Evolutionary conservation across 2,329 filamentous ascomycete genomes (phyloP).

Genomic region (Endocalyx cinctus): DNA sequence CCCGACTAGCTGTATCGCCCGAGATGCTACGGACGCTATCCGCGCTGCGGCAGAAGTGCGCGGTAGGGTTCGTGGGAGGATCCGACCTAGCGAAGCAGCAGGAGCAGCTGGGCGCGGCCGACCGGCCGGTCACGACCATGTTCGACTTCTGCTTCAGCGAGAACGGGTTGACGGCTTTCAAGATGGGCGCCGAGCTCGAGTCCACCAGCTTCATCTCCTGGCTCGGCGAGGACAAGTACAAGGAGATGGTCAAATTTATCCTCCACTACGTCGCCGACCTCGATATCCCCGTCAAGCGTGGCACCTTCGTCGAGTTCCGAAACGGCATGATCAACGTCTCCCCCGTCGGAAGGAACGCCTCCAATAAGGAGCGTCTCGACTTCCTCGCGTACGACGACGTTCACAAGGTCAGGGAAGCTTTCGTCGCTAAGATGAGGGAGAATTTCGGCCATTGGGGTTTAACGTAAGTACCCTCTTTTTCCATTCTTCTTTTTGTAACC

Average conservation of each 20-base stretch:
- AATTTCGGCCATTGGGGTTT: slow-evolving; percentile 79
- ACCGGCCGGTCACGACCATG: slow-evolving; percentile 68
- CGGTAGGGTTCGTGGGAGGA: slow-evolving; percentile 89
- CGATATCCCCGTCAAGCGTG: slow-evolving; percentile 77
- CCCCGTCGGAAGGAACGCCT: slow-evolving; percentile 83
- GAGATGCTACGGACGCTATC: slow-evolving; percentile 82
- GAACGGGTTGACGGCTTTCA: slow-evolving; percentile 91
- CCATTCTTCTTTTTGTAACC: slow-evolving; percentile 4
- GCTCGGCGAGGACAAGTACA: slow-evolving; percentile 81
- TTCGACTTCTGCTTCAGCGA: slow-evolving; percentile 99
- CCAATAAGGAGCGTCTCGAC: slow-evolving; percentile 70
- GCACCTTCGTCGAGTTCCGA: slow-evolving; percentile 83
- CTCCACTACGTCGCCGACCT: slow-evolving; percentile 82
- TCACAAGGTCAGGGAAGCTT: slow-evolving; percentile 69
- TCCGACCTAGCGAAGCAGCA: slow-evolving; percentile 92
- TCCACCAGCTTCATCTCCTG: slow-evolving; percentile 85
- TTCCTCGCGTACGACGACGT: slow-evolving; percentile 78
- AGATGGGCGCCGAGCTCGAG: slow-evolving; percentile 69
- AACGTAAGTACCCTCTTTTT: slow-evolving; percentile 56
- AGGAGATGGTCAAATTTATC: slow-evolving; percentile 69
- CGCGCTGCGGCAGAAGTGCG: slow-evolving; percentile 76
- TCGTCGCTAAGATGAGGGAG: slow-evolving; percentile 73
- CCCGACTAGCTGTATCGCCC: slow-evolving; percentile 67
- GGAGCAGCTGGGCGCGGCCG: slow-evolving; percentile 77
- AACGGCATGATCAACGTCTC: slow-evolving; percentile 89